These are phyloP conservation scores for Cystobasidium slooffiae DNA, from an alignment of 1,284 basidiomycete species.

Conservation along the genomic window DNA sequence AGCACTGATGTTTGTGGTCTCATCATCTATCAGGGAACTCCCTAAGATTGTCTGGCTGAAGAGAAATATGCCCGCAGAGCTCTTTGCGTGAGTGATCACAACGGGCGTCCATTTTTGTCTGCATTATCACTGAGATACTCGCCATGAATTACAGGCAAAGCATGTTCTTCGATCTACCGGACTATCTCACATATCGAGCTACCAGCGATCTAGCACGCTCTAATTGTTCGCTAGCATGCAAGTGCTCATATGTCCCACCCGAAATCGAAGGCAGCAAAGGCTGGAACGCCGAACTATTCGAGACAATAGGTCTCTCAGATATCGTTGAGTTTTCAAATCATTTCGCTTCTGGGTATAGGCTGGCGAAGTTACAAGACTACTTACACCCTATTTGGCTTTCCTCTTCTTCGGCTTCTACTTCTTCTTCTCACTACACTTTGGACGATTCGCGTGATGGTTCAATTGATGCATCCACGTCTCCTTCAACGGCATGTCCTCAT, in stretches of 20 bases:
- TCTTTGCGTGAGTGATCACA: constrained; percentile 64
- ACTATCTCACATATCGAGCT: constrained; percentile 92
- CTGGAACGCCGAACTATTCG: constrained; percentile 88
- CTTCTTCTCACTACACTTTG: neutral
- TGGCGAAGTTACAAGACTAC: constrained; percentile 26
- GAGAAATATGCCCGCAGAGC: constrained; percentile 74
- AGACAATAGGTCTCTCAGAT: constrained; percentile 75
- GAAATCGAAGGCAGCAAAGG: constrained; percentile 66
- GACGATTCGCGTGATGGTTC: no score
- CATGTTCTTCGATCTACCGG: constrained; percentile 96
- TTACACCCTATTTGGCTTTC: constrained; percentile 4
- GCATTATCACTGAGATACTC: neutral
- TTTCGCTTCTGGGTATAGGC: constrained; percentile 8
- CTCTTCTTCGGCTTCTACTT: neutral
- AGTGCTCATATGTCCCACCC: constrained; percentile 89
- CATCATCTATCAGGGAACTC: constrained; percentile 16
- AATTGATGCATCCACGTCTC: neutral
- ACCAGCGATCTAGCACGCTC: constrained; percentile 80
- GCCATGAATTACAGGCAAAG: constrained; percentile 59
- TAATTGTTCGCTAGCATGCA: constrained; percentile 92
- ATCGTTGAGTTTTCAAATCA: constrained; percentile 59
- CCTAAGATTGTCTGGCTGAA: constrained; percentile 97
- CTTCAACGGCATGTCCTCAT: neutral
- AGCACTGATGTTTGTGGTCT: neutral
- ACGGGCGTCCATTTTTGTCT: neutral